Percentiles rank a stretch among this genome's conserved stretches.
phyloP scores from a whole-genome alignment of 2,329 filamentous ascomycete species.

The Eutypa lata region DNA sequence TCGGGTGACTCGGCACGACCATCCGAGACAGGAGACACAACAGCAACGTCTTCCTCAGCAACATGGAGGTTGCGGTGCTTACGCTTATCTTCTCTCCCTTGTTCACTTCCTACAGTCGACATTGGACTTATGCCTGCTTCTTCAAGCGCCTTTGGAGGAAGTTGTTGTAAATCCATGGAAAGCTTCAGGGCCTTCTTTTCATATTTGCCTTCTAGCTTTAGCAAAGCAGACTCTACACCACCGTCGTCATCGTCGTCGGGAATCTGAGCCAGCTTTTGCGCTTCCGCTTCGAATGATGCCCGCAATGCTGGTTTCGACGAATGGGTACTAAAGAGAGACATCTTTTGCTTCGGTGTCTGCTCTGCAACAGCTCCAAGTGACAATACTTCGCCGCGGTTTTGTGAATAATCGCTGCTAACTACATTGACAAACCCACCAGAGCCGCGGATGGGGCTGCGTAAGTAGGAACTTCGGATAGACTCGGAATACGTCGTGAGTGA shows the following conservation, averaged over 20 bases:
- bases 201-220: constrained; percentile 89
- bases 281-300: constrained; percentile 83
- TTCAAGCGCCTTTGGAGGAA: constrained; percentile 17
- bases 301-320: constrained; percentile 62
- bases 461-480: constrained; percentile 56
- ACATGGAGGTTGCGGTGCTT: constrained; percentile 46
- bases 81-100: constrained; percentile 36
- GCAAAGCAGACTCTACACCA: constrained; percentile 85
- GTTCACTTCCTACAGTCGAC: constrained; percentile 21
- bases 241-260: constrained; percentile 84
- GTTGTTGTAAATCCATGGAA: constrained; percentile 35
- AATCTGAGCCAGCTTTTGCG: constrained; percentile 81
- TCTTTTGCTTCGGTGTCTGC: constrained; percentile 39
- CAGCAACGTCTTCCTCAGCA: constrained; percentile 36
- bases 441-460: constrained; percentile 39
- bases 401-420: constrained; percentile 40
- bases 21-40: constrained; percentile 25
- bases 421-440: constrained; percentile 43
- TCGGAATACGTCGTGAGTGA: constrained; percentile 60
- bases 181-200: constrained; percentile 49
- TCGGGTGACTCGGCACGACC: constrained; percentile 11
- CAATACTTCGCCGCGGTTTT: constrained; percentile 43
- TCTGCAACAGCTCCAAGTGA: constrained; percentile 59
- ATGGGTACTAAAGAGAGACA: constrained; percentile 59
- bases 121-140: constrained; percentile 10